Evolutionary conservation across 1,139 yeast species (phyloP).

Genomic region (Sugiyamaella xylanicola): DNA sequence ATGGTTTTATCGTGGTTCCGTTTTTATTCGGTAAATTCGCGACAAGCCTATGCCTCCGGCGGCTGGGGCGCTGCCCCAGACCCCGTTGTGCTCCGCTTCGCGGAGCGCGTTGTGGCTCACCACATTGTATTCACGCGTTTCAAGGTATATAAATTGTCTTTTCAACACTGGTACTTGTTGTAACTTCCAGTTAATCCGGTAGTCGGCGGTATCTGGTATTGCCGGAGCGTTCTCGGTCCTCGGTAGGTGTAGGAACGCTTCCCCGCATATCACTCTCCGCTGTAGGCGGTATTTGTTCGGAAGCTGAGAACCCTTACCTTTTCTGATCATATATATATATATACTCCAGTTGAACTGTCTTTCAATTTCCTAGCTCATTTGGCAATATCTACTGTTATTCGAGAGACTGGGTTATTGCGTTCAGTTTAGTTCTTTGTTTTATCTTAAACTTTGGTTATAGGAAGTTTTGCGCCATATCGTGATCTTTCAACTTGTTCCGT

Average conservation of each 20-base stretch:
- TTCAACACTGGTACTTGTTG: too few relatives aligned
- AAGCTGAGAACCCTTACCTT: neutral
- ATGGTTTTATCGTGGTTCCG: too few relatives aligned
- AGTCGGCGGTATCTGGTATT: neutral
- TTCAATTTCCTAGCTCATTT: neutral
- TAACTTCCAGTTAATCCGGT: neutral
- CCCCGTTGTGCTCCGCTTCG: too few relatives aligned
- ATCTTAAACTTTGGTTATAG: too few relatives aligned
- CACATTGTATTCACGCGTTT: too few relatives aligned
- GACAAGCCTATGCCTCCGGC: too few relatives aligned
- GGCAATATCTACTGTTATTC: neutral
- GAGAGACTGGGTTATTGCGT: neutral
- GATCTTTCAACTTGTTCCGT: neutral
- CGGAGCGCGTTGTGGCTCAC: too few relatives aligned
- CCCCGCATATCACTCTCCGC: neutral
- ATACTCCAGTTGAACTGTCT: neutral
- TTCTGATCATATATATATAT: neutral
- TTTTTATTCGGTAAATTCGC: too few relatives aligned
- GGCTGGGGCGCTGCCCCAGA: too few relatives aligned
- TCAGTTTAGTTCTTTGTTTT: too few relatives aligned
- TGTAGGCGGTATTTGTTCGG: neutral
- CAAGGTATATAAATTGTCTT: too few relatives aligned
- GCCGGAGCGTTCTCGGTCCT: conserved; percentile 1
- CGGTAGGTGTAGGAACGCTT: neutral
- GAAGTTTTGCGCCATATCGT: too few relatives aligned